phyloP scores from a whole-genome alignment of 352 stramenopile genomes.

The Phytophthora brassicae region DNA sequence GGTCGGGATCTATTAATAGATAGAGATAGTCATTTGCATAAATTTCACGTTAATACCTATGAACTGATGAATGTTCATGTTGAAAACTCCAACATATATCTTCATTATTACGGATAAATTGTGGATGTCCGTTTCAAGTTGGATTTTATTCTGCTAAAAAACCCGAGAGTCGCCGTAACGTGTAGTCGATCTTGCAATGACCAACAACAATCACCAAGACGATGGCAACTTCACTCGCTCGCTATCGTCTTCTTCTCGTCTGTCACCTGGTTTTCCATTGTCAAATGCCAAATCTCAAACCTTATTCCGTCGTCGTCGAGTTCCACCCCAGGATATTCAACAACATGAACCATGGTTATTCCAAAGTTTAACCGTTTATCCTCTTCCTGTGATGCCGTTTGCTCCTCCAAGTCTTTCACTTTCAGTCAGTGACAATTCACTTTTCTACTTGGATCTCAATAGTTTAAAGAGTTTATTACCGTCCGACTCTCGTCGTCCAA shows the following conservation, averaged over 20 bases:
- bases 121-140: too few species aligned
- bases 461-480: slow-evolving; percentile 60
- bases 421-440: slow-evolving; percentile 28
- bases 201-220: slow-evolving; percentile 36
- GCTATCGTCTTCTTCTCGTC: neutral
- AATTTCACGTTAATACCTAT: slow-evolving; percentile 29
- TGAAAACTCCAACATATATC: too few species aligned
- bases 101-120: too few species aligned
- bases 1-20: slow-evolving; percentile 4
- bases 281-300: slow-evolving; percentile 21
- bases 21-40: slow-evolving; percentile 33
- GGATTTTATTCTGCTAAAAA: too few species aligned
- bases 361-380: slow-evolving; percentile 53
- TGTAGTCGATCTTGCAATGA: slow-evolving; percentile 15
- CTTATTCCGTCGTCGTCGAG: slow-evolving; percentile 19
- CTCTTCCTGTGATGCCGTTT: slow-evolving; percentile 17
- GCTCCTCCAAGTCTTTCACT: slow-evolving; percentile 21
- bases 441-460: slow-evolving; percentile 72
- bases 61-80: slow-evolving; percentile 14
- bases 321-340: slow-evolving; percentile 15
- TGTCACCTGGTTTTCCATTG: slow-evolving; percentile 12
- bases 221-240: slow-evolving; percentile 19
- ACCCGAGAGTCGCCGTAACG: too few species aligned
- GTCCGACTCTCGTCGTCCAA: slow-evolving; percentile 19
- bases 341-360: slow-evolving; percentile 71